Conservation (phyloP, 2,329 filamentous ascomycete genomes). For the Ascochyta rabiei region DNA sequence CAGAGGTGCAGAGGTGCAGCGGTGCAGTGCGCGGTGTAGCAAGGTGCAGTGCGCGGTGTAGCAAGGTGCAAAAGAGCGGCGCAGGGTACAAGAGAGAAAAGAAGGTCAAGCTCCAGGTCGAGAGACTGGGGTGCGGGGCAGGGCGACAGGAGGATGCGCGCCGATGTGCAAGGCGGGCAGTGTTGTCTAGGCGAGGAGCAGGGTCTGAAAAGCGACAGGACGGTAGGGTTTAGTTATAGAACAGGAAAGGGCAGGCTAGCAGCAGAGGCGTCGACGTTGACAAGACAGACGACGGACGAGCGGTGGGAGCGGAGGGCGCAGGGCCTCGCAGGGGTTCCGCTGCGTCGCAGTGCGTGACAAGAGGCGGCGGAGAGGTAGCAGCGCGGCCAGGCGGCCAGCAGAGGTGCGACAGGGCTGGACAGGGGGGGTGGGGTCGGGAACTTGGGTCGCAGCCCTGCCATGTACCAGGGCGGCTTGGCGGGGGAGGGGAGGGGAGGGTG, state of each 20-base stretch:
- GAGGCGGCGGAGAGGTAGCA: conserved; percentile 34
- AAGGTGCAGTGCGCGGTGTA: conserved; percentile 12
- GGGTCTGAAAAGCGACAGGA: conserved; percentile 41
- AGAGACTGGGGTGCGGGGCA: conserved; percentile 27
- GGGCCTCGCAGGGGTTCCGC: conserved; percentile 41
- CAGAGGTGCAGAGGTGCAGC: conserved; percentile 9
- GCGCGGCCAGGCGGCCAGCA: conserved; percentile 30
- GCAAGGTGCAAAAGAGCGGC: conserved; percentile 23
- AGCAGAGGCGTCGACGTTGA: conserved; percentile 34
- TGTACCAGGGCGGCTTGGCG: conserved; percentile 41
- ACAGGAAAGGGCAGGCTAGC: conserved; percentile 39
- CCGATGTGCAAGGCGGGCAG: conserved; percentile 27
- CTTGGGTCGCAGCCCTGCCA: conserved; percentile 29
- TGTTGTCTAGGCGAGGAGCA: conserved; percentile 44
- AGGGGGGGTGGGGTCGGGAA: conserved; percentile 23
- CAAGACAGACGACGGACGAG: conserved; percentile 40
- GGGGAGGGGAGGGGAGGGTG: conserved; percentile 1
- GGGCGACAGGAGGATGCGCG: conserved; percentile 29
- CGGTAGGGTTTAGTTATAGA: conserved; percentile 45
- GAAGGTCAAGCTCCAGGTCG: conserved; percentile 8
- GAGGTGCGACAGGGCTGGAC: conserved; percentile 36
- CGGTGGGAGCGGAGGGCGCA: conserved; percentile 37
- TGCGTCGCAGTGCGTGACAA: conserved; percentile 37
- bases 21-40: not conserved
- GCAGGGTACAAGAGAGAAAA: conserved; percentile 24